phyloP scores from a whole-genome alignment of 305 asterid genomes.

The Andrographis paniculata region DNA sequence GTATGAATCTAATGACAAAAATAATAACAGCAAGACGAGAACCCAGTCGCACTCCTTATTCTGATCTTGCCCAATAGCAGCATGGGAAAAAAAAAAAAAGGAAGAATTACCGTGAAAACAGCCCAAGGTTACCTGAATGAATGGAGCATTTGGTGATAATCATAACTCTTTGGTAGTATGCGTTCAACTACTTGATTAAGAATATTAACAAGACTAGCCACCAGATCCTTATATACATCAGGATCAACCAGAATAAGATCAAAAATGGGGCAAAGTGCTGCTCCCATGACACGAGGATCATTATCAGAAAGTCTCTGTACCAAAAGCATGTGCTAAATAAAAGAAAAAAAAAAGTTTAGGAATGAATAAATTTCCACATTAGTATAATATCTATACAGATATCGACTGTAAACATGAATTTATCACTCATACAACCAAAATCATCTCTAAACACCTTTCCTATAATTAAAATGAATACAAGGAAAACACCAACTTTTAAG shows the following conservation, averaged over 20 bases:
- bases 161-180: too few species aligned
- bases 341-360: constrained; percentile 8
- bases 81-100: too few species aligned
- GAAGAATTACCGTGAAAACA: too few species aligned
- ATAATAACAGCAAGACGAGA: too few species aligned
- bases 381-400: too few species aligned
- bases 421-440: too few species aligned
- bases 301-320: constrained; percentile 92
- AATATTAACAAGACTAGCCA: constrained; percentile 82
- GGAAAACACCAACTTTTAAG: too few species aligned
- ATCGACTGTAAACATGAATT: too few species aligned
- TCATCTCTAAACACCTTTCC: constrained; percentile 3
- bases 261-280: constrained; percentile 87
- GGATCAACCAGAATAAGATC: constrained; percentile 74
- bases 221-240: constrained; percentile 77
- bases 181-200: constrained; percentile 78
- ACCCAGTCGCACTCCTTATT: too few species aligned
- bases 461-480: background rate
- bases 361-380: constrained; percentile 8
- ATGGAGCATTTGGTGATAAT: too few species aligned
- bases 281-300: constrained; percentile 99
- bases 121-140: too few species aligned
- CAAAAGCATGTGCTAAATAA: constrained; percentile 21
- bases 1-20: too few species aligned
- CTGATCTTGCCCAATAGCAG: background rate